Base-by-base conservation (phyloP, 1,284 basidiomycete genomes). In the Cryptococcus neoformans region DNA sequence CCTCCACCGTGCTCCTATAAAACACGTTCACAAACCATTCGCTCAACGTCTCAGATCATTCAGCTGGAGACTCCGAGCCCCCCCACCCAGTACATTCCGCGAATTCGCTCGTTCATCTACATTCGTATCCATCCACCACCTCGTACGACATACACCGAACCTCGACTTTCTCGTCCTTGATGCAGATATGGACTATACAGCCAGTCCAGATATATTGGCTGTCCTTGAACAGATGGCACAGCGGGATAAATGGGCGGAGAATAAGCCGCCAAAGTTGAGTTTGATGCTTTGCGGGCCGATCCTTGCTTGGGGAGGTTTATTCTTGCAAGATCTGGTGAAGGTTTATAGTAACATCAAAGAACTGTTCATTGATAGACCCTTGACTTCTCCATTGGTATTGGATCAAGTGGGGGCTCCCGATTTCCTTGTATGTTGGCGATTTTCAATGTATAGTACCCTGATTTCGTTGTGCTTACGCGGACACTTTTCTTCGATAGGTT, bases 231-330 rank as follows among this genome's bases (percentile, higher is more conserved):
- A 72, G 53, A 53, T 76, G 39, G 49, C 55, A 2, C 40, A 56
- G 44, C 52, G 71, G 4, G 48, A 56, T 54, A 28, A 28, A 28
- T 28, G 28, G 28, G 28, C 28, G 28, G 28, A 28, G 28, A 28
- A 4, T 28, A 47, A 60, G 11, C 66, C 66, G 0, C 34, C 57
- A 2, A 57, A 16, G 58, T 44, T 70, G 44, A 69, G 66, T 47
- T 59, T 75, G 52, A 73, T 72, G 67, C 55, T 75, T 10, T 75
- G 73, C 44, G 73, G 73, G n/a, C 70, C 70, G 0, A 73, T 75
- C 35, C 58, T 55, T 6, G 68, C 64, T 4, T 75, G 73, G 73
- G 63, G 64, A 2, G 53, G 47, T 45, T 57, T 56, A 2, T 70
- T 75, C 53, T 54, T 76, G 39, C 38, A 59, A n/a, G 62, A 63